phyloP scores from a whole-genome alignment of 768 basidiomycete genomes.

The Jaapia argillacea region DNA sequence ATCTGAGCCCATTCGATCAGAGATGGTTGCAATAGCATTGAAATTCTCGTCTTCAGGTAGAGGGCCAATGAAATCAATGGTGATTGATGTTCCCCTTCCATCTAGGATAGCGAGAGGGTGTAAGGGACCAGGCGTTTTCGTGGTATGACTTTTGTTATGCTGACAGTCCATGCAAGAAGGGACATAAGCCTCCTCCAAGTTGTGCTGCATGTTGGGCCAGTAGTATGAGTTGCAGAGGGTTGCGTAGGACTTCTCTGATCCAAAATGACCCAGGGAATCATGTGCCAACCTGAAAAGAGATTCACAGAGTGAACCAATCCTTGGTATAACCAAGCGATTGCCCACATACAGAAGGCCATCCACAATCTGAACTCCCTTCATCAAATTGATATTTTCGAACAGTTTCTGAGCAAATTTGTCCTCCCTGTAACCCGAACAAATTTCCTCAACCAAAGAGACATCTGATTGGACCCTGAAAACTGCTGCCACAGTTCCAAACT shows the following conservation, averaged over 20 bases:
- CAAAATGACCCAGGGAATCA: constrained; percentile 13
- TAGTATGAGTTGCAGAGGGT: constrained; percentile 8
- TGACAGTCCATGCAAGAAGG: constrained; percentile 21
- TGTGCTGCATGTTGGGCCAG: constrained; percentile 20
- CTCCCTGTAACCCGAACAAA: background rate
- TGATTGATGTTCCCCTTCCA: constrained; percentile 10
- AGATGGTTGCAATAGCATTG: constrained; percentile 18
- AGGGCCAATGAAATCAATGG: constrained; percentile 22
- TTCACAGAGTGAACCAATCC: constrained; percentile 6
- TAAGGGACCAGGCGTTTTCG: constrained; percentile 15
- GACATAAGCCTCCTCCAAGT: constrained; percentile 21
- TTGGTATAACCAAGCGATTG: constrained; percentile 13
- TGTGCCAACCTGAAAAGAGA: constrained; percentile 10
- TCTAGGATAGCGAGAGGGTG: constrained; percentile 13
- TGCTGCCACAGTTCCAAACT: background rate
- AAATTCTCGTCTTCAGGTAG: constrained; percentile 16
- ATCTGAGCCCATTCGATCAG: constrained; percentile 11
- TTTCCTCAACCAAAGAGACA: background rate
- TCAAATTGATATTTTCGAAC: background rate
- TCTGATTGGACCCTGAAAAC: background rate
- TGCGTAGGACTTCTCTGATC: constrained; percentile 12
- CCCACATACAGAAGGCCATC: constrained; percentile 11
- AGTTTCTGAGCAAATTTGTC: background rate
- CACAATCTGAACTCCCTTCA: background rate
- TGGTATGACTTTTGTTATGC: constrained; percentile 21